phyloP scores from a whole-genome alignment of 805 yeast genomes.

The Candida coquimbonensis region DNA sequence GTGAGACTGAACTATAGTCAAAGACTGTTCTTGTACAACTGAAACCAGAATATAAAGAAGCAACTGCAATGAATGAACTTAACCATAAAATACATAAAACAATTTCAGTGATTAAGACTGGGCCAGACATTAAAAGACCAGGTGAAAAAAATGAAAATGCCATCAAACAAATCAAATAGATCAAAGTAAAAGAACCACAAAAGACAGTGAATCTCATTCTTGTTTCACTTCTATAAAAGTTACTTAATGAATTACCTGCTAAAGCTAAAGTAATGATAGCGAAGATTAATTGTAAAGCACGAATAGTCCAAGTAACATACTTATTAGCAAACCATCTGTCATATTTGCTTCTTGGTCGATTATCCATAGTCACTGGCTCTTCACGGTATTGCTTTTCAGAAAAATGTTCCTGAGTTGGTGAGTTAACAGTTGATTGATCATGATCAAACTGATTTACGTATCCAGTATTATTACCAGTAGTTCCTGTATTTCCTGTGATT shows the following conservation, averaged over 20 bases:
- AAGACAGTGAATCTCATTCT: constrained; percentile 27
- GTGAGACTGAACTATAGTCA: neutral
- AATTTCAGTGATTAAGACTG: constrained; percentile 22
- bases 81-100: constrained; percentile 26
- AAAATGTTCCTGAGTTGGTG: constrained; percentile 14
- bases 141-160: constrained; percentile 16
- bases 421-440: constrained; percentile 20
- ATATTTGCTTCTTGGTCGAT: neutral
- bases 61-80: constrained; percentile 28
- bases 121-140: constrained; percentile 21
- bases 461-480: too few relatives aligned
- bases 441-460: constrained; percentile 7
- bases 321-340: neutral
- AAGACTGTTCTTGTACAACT: constrained; percentile 17
- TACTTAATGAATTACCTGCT: constrained; percentile 20
- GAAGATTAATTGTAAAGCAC: constrained; percentile 22
- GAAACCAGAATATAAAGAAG: constrained; percentile 24
- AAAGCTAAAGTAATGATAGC: constrained; percentile 25
- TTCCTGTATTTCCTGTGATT: too few relatives aligned
- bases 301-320: constrained; percentile 9
- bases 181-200: constrained; percentile 23
- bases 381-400: constrained; percentile 11
- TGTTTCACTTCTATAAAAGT: constrained; percentile 20
- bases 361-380: neutral
- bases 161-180: constrained; percentile 22